A percentile compares a stretch with the other conserved stretches of the same genome.
These are phyloP conservation scores for Amorphotheca resinae DNA, from an alignment of 495 filamentous ascomycete genomes.

Conservation along the genomic window DNA sequence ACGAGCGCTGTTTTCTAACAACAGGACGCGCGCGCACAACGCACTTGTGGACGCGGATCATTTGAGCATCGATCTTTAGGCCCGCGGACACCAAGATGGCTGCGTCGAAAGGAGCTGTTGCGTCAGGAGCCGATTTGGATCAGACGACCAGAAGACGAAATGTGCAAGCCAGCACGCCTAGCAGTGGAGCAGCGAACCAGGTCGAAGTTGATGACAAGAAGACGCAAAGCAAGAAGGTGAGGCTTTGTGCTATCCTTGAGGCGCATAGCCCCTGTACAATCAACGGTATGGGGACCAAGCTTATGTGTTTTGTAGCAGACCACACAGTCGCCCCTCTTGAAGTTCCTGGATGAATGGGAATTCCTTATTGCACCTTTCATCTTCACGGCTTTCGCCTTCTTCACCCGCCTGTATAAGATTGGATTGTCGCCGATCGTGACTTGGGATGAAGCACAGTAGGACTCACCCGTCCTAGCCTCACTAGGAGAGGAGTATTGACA, in stretches of 20 bases:
- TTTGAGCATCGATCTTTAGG: too few species aligned
- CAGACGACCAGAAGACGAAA: slow-evolving; percentile 66
- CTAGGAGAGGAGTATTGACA: slow-evolving; percentile 6
- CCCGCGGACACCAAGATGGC: slow-evolving; percentile 40
- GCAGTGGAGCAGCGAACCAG: slow-evolving; percentile 10
- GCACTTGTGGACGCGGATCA: too few species aligned
- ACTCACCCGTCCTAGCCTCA: slow-evolving; percentile 15
- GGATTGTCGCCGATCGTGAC: slow-evolving; percentile 92
- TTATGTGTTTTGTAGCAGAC: too few species aligned
- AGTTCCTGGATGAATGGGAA: slow-evolving; percentile 67
- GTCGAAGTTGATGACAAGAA: slow-evolving; percentile 50
- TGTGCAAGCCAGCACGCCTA: slow-evolving; percentile 35
- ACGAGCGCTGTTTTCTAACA: too few species aligned
- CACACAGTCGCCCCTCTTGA: slow-evolving; percentile 41
- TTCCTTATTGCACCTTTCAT: slow-evolving; percentile 76
- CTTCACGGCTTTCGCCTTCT: slow-evolving; percentile 80
- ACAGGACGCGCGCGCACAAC: too few species aligned
- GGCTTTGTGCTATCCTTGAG: slow-evolving; percentile 7
- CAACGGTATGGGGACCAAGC: too few species aligned
- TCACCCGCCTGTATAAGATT: slow-evolving; percentile 92
- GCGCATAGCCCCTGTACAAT: too few species aligned
- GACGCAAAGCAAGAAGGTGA: slow-evolving; percentile 46
- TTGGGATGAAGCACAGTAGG: slow-evolving; percentile 97
- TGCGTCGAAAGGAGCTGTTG: slow-evolving; percentile 36
- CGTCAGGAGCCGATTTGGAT: slow-evolving; percentile 54